Conservation (phyloP, 2,329 filamentous ascomycete species). For the Microdochium paspali region DNA sequence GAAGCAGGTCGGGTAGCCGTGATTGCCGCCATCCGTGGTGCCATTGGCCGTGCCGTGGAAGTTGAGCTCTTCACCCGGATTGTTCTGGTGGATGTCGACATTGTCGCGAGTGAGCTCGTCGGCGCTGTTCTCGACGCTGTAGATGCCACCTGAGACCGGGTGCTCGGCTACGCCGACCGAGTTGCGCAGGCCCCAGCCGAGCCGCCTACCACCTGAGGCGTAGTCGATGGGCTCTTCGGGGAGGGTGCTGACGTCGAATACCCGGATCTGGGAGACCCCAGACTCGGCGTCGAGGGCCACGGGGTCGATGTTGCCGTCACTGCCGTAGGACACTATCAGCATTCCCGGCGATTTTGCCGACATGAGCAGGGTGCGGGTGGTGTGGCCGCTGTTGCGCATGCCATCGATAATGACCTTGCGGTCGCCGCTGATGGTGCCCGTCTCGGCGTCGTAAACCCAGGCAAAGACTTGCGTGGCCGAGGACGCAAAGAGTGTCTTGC, state of each 20-base stretch:
- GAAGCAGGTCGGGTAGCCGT: conserved; percentile 64
- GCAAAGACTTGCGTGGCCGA: conserved; percentile 47
- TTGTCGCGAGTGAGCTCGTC: conserved; percentile 51
- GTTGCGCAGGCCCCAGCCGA: conserved; percentile 65
- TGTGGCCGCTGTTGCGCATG: conserved; percentile 55
- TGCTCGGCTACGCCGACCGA: conserved; percentile 63
- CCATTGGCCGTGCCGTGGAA: conserved; percentile 48
- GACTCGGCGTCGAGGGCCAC: conserved; percentile 37
- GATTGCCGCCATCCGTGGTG: conserved; percentile 36
- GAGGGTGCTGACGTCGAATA: conserved; percentile 32
- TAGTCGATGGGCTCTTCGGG: conserved; percentile 25
- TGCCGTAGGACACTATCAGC: conserved; percentile 59
- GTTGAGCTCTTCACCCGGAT: conserved; percentile 68
- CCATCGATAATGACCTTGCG: conserved; percentile 47
- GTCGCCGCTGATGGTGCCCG: conserved; percentile 29
- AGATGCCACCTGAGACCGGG: conserved; percentile 39
- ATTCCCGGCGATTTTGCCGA: conserved; percentile 42
- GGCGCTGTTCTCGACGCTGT: conserved; percentile 61
- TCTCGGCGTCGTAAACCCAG: conserved; percentile 54
- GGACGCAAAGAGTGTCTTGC: conserved; percentile 47
- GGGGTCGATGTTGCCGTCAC: conserved; percentile 51
- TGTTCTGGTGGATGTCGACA: conserved; percentile 55
- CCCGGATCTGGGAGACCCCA: conserved; percentile 60
- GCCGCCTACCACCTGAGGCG: conserved; percentile 33
- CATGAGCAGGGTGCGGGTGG: conserved; percentile 57